Base-by-base conservation (phyloP, 2,329 filamentous ascomycete species). In the Penicillium digitatum region DNA sequence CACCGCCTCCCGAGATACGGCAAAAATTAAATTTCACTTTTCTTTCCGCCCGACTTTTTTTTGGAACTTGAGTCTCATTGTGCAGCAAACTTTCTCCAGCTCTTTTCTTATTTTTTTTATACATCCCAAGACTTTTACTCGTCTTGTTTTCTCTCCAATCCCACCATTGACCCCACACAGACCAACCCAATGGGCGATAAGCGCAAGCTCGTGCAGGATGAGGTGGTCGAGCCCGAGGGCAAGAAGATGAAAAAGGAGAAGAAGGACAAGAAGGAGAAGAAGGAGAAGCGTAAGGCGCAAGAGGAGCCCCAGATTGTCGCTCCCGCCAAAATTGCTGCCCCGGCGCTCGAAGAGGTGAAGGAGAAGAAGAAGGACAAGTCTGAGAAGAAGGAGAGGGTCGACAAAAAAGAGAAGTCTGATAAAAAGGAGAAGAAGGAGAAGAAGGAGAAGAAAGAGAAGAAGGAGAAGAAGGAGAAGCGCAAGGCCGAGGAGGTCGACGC, bases 121-220 rank as follows among this genome's bases (percentile, higher is more conserved):
- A 26, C 6, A 26, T 22, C 20, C 14, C 22, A 18, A 34, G 11
- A 51, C 18, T 35, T 24, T 22, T 9, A 34, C 12, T 45, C 8
- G 31, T 26, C 34, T 32, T 26, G 22, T 24, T 34, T 14, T 18
- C 26, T 29, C 32, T 49, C 39, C 24, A 9, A 32, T 45, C 29
- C 24, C n/a, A 42, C 16, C 27, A 32, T 48, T 40, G 22, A 39
- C 20, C n/a, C 27, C 6, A 43, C 48, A 49, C 14, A 44, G 20
- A 37, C 39, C 35, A 24, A n/a, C 32, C 66, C 52, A 63, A 74
- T 73, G 69, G 64, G 67, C 48, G 70, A 72, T 57, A 73, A 73
- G 64, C 72, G 72, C 66, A 74, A 74, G 65, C 68, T 71, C 60
- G 61, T 62, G n/a, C 64, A 71, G 54, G 63, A 66, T 55, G 69